Conservation (phyloP, 2,329 filamentous ascomycete species). For the Calonectria hongkongensis region DNA sequence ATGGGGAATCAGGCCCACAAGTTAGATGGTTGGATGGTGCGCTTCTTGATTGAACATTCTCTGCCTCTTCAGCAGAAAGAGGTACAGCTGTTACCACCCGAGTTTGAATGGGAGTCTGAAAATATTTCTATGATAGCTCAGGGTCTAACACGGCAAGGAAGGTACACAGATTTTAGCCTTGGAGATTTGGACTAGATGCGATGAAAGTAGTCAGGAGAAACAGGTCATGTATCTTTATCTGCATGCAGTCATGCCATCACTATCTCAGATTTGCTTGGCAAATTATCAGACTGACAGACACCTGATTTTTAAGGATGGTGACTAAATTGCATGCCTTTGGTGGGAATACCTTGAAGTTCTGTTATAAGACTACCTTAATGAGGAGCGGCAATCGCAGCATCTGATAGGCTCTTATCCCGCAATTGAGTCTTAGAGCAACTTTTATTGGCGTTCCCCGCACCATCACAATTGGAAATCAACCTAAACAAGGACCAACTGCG, state of each 20-base stretch:
- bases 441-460: neutral
- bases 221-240: too few species aligned
- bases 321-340: too few species aligned
- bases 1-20: constrained; percentile 15
- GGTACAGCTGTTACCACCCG: neutral
- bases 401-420: neutral
- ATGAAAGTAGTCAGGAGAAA: too few species aligned
- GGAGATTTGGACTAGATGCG: neutral
- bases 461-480: neutral
- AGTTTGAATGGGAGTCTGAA: constrained; percentile 15
- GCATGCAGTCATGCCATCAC: too few species aligned
- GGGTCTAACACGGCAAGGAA: neutral
- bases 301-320: too few species aligned
- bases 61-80: constrained; percentile 1
- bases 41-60: constrained; percentile 15
- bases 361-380: neutral
- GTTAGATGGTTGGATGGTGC: constrained; percentile 10
- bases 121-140: neutral
- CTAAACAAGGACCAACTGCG: neutral
- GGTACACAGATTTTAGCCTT: neutral
- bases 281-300: too few species aligned
- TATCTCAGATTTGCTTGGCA: too few species aligned
- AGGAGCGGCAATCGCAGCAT: neutral
- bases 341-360: neutral
- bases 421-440: too few species aligned